Evolutionary conservation across 768 basidiomycete genomes (phyloP), one percentile per base, ranked within the genome.

Genomic region (Pleurotus pulmonarius): DNA sequence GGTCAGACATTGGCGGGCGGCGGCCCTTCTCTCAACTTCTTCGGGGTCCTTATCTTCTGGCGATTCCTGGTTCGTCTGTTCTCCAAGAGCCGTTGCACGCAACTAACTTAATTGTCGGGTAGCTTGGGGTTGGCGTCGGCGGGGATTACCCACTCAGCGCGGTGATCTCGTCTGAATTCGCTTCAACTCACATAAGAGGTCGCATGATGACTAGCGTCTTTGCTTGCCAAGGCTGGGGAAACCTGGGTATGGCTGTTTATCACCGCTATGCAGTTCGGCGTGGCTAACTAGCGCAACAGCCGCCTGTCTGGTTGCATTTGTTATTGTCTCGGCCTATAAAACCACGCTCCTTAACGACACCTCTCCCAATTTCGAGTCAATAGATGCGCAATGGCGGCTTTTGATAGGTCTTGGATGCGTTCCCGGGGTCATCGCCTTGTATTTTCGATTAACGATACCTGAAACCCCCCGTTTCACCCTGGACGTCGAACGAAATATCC

Each of bases 171-270:
- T 92, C 89, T 25, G 93, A 95, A 66, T 95, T 94, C 61, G 87
- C 93, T 1, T 78, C 90, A 0, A 88, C 86, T 15, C 80, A 80
- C 44, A 83, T 78, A 44, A 83, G 93, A 60, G 93, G 93, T 45
- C 79, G 92, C 16, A 84, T 95, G 70, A 94, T 95, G 91, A 87
- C 88, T 1, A 89, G 88, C 7, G 91, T 94, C 0, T 94, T 94
- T 61, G 85, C 92, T 0, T 72, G 79, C 46, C 92, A 94, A 61
- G 93, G 93, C 22, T 94, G 88, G 86, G 93, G 92, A 49, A 86
- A 93, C 69, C 82, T 92, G 61, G 63, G 88, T 87, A 59, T 59
- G 79, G 74, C 13, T 26, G 9, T 37, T 40, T 34, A 49, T 41
- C 15, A 44, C 38, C 20, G 24, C 2, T 56, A 38, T 47, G 46